phyloP scores from a whole-genome alignment of 2,329 filamentous ascomycete species.

The Xenosphaeropsis pyriputrescens region DNA sequence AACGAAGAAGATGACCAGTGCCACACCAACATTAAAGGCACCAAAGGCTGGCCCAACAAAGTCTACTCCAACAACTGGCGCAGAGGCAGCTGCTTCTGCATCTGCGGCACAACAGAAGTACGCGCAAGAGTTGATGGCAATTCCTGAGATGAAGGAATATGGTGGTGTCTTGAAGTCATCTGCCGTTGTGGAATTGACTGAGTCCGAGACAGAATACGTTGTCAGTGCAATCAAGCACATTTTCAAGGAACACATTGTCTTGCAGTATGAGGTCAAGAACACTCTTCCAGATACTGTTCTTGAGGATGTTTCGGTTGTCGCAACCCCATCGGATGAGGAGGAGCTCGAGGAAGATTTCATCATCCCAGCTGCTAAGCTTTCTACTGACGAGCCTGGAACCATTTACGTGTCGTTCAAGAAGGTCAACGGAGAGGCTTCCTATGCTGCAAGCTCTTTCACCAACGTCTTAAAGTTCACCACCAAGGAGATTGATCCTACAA shows the following conservation, averaged over 20 bases:
- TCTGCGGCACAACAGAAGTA: constrained; percentile 78
- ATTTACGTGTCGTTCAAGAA: constrained; percentile 95
- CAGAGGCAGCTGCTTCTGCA: constrained; percentile 63
- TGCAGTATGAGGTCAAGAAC: constrained; percentile 97
- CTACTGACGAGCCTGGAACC: constrained; percentile 76
- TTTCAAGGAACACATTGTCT: constrained; percentile 91
- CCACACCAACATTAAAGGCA: constrained; percentile 85
- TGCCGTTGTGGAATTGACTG: constrained; percentile 72
- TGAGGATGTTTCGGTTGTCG: constrained; percentile 75
- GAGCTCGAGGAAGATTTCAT: constrained; percentile 86
- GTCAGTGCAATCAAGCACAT: constrained; percentile 90
- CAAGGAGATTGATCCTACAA: constrained; percentile 94
- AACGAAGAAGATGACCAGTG: constrained; percentile 91
- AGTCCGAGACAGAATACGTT: constrained; percentile 95
- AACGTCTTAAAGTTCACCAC: constrained; percentile 94
- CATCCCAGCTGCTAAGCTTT: constrained; percentile 70
- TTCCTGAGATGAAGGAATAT: constrained; percentile 84
- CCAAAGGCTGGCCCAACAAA: constrained; percentile 71
- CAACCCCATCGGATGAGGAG: constrained; percentile 68
- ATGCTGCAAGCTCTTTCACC: constrained; percentile 70
- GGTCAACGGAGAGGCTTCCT: constrained; percentile 56
- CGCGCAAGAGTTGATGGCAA: constrained; percentile 70
- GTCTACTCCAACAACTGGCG: constrained; percentile 47
- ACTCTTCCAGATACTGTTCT: constrained; percentile 83
- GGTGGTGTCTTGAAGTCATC: constrained; percentile 89